phyloP scores from a whole-genome alignment of 2,329 filamentous ascomycete species.

The Aspergillus sp. region DNA sequence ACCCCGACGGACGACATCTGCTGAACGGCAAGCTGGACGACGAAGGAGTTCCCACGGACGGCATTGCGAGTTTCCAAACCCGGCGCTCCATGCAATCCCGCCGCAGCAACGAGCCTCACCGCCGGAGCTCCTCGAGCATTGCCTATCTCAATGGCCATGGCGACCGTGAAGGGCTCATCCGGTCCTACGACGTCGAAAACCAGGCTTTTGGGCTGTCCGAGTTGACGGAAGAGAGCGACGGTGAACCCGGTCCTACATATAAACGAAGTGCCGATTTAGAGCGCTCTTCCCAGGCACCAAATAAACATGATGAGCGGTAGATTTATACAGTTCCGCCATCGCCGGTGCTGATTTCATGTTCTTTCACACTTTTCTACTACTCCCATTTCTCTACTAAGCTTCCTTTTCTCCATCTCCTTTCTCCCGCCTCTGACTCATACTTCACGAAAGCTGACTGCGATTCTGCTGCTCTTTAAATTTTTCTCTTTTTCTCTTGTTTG shows the following conservation, averaged over 20 bases:
- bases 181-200: conserved; percentile 84
- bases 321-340: conserved; percentile 15
- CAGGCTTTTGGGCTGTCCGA: conserved; percentile 75
- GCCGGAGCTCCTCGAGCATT: conserved; percentile 64
- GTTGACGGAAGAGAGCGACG: conserved; percentile 73
- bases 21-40: conserved; percentile 59
- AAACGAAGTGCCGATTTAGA: conserved; percentile 27
- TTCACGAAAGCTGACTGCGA: background rate
- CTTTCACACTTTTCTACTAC: conserved; percentile 8
- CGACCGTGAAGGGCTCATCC: conserved; percentile 81
- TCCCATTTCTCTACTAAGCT: conserved; percentile 21
- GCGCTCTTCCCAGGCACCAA: conserved; percentile 26
- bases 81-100: conserved; percentile 90
- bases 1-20: conserved; percentile 74
- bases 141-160: conserved; percentile 55
- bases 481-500: background rate
- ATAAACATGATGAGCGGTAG: conserved; percentile 35
- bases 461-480: background rate
- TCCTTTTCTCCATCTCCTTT: conserved; percentile 13
- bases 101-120: conserved; percentile 62
- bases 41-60: conserved; percentile 82
- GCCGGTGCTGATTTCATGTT: background rate
- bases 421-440: background rate
- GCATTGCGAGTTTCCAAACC: conserved; percentile 84
- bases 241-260: conserved; percentile 38